phyloP scores from a whole-genome alignment of 768 basidiomycete species.

The Auriscalpium orientale region DNA sequence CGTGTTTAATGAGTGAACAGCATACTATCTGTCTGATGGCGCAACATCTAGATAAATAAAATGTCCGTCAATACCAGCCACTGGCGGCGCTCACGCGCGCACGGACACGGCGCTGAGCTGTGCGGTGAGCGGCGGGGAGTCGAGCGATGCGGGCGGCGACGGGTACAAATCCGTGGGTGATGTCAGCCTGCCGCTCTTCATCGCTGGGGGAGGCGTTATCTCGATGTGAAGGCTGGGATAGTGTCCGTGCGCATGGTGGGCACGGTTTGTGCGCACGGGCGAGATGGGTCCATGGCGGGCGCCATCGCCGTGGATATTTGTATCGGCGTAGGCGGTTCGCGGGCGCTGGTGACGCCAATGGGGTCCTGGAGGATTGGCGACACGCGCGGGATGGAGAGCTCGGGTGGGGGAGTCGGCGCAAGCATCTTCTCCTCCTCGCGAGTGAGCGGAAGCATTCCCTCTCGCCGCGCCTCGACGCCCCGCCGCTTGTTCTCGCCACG shows the following conservation, averaged over 20 bases:
- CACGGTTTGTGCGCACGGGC: slow-evolving; percentile 6
- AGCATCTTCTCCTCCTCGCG: slow-evolving; percentile 46
- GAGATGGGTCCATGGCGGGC: slow-evolving; percentile 1
- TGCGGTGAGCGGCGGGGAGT: slow-evolving; percentile 27
- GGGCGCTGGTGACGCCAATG: slow-evolving; percentile 2
- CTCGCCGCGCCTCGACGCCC: slow-evolving; percentile 63
- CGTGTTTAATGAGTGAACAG: too few species aligned
- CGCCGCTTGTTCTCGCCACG: slow-evolving; percentile 86
- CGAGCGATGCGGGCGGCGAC: slow-evolving; percentile 32
- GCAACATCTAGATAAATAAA: too few species aligned
- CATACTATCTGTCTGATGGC: too few species aligned
- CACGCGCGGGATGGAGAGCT: slow-evolving; percentile 23
- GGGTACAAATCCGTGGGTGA: slow-evolving; percentile 29
- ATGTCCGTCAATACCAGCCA: too few species aligned
- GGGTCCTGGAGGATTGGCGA: neutral
- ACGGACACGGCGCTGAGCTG: neutral
- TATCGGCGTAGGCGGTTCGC: neutral
- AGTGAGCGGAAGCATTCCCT: slow-evolving; percentile 62
- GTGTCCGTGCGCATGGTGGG: neutral
- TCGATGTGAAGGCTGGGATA: slow-evolving; percentile 25
- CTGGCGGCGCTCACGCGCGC: neutral
- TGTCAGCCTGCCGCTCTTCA: slow-evolving; percentile 1
- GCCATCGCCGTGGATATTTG: neutral
- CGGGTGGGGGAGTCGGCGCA: slow-evolving; percentile 27
- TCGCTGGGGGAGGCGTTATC: slow-evolving; percentile 16